Conservation (phyloP, 2,329 filamentous ascomycete genomes). For the Talaromyces sp. region DNA sequence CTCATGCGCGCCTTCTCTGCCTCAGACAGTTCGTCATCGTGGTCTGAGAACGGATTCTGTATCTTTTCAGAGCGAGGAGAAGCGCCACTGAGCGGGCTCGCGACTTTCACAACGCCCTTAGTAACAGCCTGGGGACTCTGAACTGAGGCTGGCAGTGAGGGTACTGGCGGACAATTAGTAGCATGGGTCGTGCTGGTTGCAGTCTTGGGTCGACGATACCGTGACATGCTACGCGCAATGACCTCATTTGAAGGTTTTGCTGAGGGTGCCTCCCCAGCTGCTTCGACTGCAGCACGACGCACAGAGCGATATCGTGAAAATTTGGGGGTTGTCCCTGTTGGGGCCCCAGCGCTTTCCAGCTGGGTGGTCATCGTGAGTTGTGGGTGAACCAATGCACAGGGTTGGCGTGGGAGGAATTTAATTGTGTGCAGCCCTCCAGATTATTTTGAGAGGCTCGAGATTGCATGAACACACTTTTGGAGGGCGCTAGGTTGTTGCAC, state of each 20-base stretch:
- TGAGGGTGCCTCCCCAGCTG: not conserved
- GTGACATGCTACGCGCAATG: conserved; percentile 36
- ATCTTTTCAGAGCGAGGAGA: not conserved
- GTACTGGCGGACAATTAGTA: conserved; percentile 15
- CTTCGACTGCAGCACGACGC: conserved; percentile 39
- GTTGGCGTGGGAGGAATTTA: not conserved
- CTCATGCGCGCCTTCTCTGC: conserved; percentile 26
- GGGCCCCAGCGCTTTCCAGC: conserved; percentile 13
- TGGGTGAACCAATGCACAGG: not conserved
- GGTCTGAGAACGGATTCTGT: conserved; percentile 3
- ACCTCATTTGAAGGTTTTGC: conserved; percentile 24
- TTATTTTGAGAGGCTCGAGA: not conserved
- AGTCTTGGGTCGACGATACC: conserved; percentile 30
- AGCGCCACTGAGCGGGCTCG: not conserved
- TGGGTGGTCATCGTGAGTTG: conserved; percentile 23
- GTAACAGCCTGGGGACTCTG: conserved; percentile 2
- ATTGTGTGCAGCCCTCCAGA: not conserved
- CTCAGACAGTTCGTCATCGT: conserved; percentile 18
- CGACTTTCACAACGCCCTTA: not conserved
- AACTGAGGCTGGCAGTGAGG: conserved; percentile 17
- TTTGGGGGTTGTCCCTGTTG: conserved; percentile 35
- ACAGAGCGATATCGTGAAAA: conserved; percentile 60
- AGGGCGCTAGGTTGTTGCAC: conserved; percentile 1
- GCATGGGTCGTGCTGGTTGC: conserved; percentile 20
- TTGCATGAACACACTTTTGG: not conserved